Conservation (phyloP, 345 rosid species). For the Clarkia xantiana region DNA sequence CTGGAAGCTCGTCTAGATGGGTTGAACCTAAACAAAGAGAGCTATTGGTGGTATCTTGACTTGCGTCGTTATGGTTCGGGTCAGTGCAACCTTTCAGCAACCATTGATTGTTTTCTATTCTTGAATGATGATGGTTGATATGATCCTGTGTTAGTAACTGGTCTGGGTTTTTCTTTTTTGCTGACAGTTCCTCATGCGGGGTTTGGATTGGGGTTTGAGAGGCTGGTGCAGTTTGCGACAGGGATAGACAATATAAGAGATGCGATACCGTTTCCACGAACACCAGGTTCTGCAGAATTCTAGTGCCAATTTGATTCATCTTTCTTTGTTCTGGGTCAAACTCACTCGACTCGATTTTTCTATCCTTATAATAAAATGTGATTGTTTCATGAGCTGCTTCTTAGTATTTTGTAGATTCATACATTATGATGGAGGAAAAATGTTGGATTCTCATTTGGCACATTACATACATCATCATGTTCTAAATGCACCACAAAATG, state of each 20-base stretch:
- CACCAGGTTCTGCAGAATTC: slow-evolving; percentile 88
- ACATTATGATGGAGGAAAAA: too few species aligned
- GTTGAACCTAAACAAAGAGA: slow-evolving; percentile 61
- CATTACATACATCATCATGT: too few species aligned
- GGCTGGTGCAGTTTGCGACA: slow-evolving; percentile 90
- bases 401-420: too few species aligned
- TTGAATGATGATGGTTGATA: background rate
- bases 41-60: slow-evolving; percentile 99
- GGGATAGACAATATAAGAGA: slow-evolving; percentile 93
- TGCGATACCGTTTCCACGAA: slow-evolving; percentile 82
- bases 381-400: too few species aligned
- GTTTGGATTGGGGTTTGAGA: slow-evolving; percentile 86
- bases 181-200: slow-evolving; percentile 96
- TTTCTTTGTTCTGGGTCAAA: background rate
- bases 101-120: background rate
- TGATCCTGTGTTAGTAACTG: background rate
- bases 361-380: too few species aligned
- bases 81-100: slow-evolving; percentile 13
- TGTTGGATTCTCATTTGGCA: too few species aligned
- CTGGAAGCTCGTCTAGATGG: slow-evolving; percentile 74
- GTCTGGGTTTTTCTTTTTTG: background rate
- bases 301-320: slow-evolving; percentile 9
- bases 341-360: too few species aligned
- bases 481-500: too few species aligned
- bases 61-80: slow-evolving; percentile 95